Evolutionary conservation across 495 filamentous ascomycete genomes (phyloP).

Genomic region (Immersiella caudata): DNA sequence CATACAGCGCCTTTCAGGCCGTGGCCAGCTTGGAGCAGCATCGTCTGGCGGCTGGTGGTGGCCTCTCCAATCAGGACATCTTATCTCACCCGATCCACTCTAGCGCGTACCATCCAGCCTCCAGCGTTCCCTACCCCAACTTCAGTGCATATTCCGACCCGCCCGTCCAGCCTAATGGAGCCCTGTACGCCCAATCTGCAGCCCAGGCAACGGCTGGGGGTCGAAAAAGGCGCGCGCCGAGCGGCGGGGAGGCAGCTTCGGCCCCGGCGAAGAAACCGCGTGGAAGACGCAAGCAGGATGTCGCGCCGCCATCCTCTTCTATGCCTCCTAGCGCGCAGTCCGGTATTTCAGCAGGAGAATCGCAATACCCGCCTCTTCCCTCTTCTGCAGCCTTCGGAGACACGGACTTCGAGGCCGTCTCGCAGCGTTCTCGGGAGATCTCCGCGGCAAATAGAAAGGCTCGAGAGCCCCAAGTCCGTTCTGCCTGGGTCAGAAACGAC

Average conservation of each 20-base stretch:
- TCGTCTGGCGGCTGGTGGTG: neutral
- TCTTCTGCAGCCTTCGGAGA: conserved; percentile 20
- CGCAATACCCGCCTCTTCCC: conserved; percentile 31
- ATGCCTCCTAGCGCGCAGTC: conserved; percentile 2
- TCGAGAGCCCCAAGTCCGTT: conserved; percentile 48
- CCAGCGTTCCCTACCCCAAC: neutral
- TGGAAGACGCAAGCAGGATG: conserved; percentile 26
- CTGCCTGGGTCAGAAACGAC: conserved; percentile 50
- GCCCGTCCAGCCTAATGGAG: neutral
- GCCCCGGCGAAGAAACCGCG: conserved; percentile 25
- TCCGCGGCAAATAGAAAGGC: conserved; percentile 31
- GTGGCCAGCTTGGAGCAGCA: neutral
- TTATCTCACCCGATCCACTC: neutral
- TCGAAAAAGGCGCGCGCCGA: neutral
- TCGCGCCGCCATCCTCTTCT: conserved; percentile 1
- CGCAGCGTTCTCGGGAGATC: conserved; percentile 30
- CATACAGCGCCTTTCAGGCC: neutral
- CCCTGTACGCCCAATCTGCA: neutral
- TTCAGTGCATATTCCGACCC: neutral
- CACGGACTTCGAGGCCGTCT: conserved; percentile 33
- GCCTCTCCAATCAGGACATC: conserved; percentile 16
- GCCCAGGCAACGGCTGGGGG: neutral
- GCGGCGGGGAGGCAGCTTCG: conserved; percentile 6
- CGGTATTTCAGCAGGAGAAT: conserved; percentile 12
- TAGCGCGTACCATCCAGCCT: neutral